Evolutionary conservation across 164 flowering plant genomes (phyloP), one percentile per base, ranked within the genome.

Genomic region (Protea cynaroides): DNA sequence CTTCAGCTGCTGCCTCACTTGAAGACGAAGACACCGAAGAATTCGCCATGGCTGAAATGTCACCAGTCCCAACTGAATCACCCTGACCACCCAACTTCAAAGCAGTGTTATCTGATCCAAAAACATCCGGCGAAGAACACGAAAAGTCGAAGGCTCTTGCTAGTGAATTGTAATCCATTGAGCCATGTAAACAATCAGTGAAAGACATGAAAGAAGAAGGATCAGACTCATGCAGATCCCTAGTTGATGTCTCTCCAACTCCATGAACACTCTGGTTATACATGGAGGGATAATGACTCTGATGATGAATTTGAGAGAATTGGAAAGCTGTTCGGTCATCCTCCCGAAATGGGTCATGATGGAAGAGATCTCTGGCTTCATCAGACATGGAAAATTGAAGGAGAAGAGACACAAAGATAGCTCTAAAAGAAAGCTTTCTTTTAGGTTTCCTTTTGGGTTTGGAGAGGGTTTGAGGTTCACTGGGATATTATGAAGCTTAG

Each of bases 11-110:
- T 0, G 84, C 85, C 71, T 83, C 90, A 2, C 70, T 72, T 1
- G 89, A 85, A 1, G 85, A 78, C 6, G 82, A 83, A n/a, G 90
- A 84, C 36, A 81, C 72, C 14, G 86, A 81, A 49, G 90, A 85
- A 70, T 79, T 83, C 0, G 82, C 80, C 13, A 5, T 29, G 34
- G 34, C 34, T 29, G 79, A 75, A 18, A 53, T 66, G 7, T 75
- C 71, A 21, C 54, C 62, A 23, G 66, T 72, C 2, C 64, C 67
- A 9, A 50, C 49, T 58, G 64, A 57, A 17, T 50, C 58, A 25
- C 44, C 66, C 51, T 18, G 63, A 65, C 38, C 69, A 65, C 1
- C 46, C 34, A 24, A 44, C 50, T 66, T 73, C 18, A 63, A 38
- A 22, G 64, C 74, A 18, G 66, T 55, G 19, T 63, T 72, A 17